Conservation (phyloP, 331 rosid genomes). For the Telfairia occidentalis region DNA sequence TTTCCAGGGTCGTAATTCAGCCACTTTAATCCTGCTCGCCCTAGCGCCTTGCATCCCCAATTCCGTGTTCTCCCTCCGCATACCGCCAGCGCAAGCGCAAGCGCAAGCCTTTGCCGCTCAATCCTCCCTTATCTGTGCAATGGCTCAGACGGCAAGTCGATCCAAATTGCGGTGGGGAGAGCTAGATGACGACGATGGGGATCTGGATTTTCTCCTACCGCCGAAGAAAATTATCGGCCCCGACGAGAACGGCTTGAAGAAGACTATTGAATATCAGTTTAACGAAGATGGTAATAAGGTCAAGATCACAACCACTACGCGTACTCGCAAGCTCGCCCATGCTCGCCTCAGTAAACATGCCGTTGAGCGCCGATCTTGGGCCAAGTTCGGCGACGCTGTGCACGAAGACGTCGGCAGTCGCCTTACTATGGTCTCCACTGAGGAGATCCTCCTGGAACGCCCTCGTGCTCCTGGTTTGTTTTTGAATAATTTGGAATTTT, state of each 20-base stretch:
- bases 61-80: neutral
- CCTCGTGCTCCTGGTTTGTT: slow-evolving; percentile 75
- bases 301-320: slow-evolving; percentile 57
- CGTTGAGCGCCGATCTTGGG: slow-evolving; percentile 72
- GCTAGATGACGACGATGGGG: slow-evolving; percentile 83
- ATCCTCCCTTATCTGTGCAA: neutral
- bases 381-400: slow-evolving; percentile 81
- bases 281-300: slow-evolving; percentile 74
- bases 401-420: slow-evolving; percentile 73
- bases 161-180: slow-evolving; percentile 72
- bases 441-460: slow-evolving; percentile 80
- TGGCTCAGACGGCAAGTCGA: slow-evolving; percentile 4
- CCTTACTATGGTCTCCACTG: slow-evolving; percentile 90
- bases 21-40: neutral
- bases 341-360: slow-evolving; percentile 87
- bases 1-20: no score
- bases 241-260: slow-evolving; percentile 71
- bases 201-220: slow-evolving; percentile 75
- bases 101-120: neutral
- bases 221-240: slow-evolving; percentile 67
- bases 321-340: slow-evolving; percentile 75
- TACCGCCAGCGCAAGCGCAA: no score
- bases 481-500: neutral
- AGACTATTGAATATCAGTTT: slow-evolving; percentile 60
- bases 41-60: neutral